Base-by-base conservation (phyloP, 495 filamentous ascomycete genomes). In the Hypoxylon subgilvum region DNA sequence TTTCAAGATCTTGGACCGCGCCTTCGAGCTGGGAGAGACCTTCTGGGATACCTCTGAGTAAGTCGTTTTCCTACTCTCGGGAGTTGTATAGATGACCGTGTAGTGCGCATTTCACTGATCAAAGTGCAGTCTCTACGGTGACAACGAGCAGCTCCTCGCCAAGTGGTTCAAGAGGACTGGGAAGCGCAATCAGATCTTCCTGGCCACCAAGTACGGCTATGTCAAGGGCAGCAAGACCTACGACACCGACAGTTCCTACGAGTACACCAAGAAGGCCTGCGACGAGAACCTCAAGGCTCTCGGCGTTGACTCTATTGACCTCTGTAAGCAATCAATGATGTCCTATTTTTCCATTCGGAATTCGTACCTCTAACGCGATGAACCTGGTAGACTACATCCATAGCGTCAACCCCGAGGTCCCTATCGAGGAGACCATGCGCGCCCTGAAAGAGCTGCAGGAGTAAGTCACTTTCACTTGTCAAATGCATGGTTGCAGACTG, bases 41-140 rank as follows among this genome's bases (percentile, higher is more conserved):
- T 81, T 82, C 48, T 88, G 86, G 86, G 86, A 88, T 60, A 79
- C 52, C n/a, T n/a, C 69, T 14, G 69, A 71, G 66, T 69, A 54
- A 35, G 69, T 57, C 17, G 23, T 12, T 1, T 0, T 13, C 19
- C 19, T 30, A 5, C 3, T 34, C 3, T 12, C 3, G n/a, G 31
- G 7, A 10, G 9, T 34, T 1, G 31, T 18, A 12, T 21, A 13
- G 0, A 25, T 16, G 17, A n/a, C n/a, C n/a, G n/a, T n/a, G 9
- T 1, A 25, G 2, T 27, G 8, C 8, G 23, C n/a, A 0, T 22
- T 10, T 41, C n/a, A 19, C 52, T 61, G 30, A 57, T 16, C 16
- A 19, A n/a, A 6, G 1, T 17, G 7, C 32, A 69, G 59, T 14
- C 60, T 61, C 13, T 79, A 78, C 31, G 74, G 65, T 10, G 77